Conservation (phyloP, 2,329 filamentous ascomycete species). For the Xylaria multiplex region DNA sequence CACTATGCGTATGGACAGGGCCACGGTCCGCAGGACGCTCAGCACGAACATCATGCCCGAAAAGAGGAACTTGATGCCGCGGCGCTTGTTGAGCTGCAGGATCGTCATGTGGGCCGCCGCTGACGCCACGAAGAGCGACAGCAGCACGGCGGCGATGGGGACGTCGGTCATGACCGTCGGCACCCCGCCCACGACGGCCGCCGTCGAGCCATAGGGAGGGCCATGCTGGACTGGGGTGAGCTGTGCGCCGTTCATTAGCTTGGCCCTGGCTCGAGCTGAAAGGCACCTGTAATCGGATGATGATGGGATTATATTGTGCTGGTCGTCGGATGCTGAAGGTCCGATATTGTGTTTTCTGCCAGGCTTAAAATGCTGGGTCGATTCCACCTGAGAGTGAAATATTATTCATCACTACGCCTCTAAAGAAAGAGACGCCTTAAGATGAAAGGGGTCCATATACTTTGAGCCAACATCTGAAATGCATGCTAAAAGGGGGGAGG, state of each 20-base stretch:
- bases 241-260: conserved; percentile 22
- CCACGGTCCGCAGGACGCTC: conserved; percentile 63
- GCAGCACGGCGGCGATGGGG: conserved; percentile 40
- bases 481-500: background rate
- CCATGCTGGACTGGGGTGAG: conserved; percentile 22
- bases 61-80: conserved; percentile 68
- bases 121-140: conserved; percentile 42
- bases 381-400: background rate
- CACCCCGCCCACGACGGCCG: conserved; percentile 43
- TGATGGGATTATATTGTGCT: background rate
- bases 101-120: conserved; percentile 43
- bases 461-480: background rate
- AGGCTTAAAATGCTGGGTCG: background rate
- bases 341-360: background rate
- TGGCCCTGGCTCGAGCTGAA: background rate
- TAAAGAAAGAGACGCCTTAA: no score
- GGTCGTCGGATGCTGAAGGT: background rate
- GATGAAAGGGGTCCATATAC: background rate
- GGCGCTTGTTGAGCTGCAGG: conserved; percentile 58
- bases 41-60: conserved; percentile 68
- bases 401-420: no score
- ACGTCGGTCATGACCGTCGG: conserved; percentile 40
- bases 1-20: conserved; percentile 62
- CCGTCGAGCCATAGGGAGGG: conserved; percentile 37
- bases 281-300: background rate